These are phyloP conservation scores for Tricharina praecox DNA, from an alignment of 495 filamentous ascomycete genomes.

Conservation along the genomic window DNA sequence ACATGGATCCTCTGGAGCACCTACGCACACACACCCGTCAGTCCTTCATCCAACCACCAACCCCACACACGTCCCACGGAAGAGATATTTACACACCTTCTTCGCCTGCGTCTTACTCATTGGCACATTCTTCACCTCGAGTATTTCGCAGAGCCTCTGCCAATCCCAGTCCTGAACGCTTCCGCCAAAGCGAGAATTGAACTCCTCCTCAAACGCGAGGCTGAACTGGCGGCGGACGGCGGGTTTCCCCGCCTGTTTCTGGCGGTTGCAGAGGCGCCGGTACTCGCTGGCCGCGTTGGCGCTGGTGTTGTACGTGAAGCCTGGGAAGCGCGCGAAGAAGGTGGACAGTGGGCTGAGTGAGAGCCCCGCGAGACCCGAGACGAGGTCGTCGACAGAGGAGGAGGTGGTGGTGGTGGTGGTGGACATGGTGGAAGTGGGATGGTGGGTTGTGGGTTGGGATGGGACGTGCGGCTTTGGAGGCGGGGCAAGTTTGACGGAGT, in stretches of 20 bases:
- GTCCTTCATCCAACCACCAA: not conserved
- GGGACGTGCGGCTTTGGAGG: no score
- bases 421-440: no score
- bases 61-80: no score
- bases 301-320: conserved; percentile 6
- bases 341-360: conserved; percentile 2
- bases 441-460: no score
- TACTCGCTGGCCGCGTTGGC: conserved; percentile 6
- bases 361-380: no score
- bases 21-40: conserved; percentile 1
- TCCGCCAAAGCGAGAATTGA: not conserved
- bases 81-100: conserved; percentile 1
- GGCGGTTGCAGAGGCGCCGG: conserved; percentile 1
- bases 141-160: not conserved
- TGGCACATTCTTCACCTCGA: conserved; percentile 7
- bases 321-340: conserved; percentile 5
- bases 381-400: no score
- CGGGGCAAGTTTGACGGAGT: no score
- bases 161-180: not conserved
- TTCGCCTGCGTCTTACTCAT: not conserved
- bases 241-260: no score
- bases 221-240: not conserved
- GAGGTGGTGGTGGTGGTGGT: no score
- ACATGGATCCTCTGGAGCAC: not conserved
- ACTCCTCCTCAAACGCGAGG: conserved; percentile 4